Percentiles rank a stretch among this genome's conserved stretches.
Evolutionary conservation across 2,329 filamentous ascomycete genomes (phyloP).

Genomic region (Calonectria pseudoturangicola): DNA sequence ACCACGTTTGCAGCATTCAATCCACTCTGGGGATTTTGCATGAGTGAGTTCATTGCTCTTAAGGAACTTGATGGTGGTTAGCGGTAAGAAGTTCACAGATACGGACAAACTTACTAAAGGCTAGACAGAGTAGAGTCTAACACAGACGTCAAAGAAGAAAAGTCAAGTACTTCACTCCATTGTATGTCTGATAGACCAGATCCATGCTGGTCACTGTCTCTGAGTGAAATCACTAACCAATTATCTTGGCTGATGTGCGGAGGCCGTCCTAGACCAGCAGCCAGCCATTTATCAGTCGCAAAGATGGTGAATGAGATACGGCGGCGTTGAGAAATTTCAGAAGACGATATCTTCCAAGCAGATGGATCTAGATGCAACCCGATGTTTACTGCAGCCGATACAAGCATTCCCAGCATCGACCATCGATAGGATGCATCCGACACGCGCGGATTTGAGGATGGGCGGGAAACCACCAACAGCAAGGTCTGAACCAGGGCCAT

Average conservation of each 20-base stretch:
- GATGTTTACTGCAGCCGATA: conserved; percentile 42
- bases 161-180: conserved; percentile 34
- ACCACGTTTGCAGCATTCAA: not conserved
- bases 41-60: not conserved
- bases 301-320: conserved; percentile 45
- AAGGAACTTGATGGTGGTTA: conserved; percentile 27
- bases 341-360: conserved; percentile 40
- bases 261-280: conserved; percentile 44
- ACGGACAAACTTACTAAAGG: conserved; percentile 33
- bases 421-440: conserved; percentile 44
- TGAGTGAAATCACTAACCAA: conserved; percentile 37
- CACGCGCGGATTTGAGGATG: conserved; percentile 45
- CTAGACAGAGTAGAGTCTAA: conserved; percentile 24
- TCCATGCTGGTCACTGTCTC: not conserved
- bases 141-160: conserved; percentile 29
- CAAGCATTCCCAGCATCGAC: conserved; percentile 40
- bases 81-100: not conserved
- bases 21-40: not conserved
- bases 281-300: conserved; percentile 46
- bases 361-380: conserved; percentile 45
- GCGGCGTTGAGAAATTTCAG: conserved; percentile 40
- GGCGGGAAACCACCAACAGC: conserved; percentile 35
- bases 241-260: conserved; percentile 35
- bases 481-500: conserved; percentile 39
- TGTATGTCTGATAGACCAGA: conserved; percentile 27